Conservation (phyloP, 495 filamentous ascomycete species). For the Aspergillus avenaceus region DNA sequence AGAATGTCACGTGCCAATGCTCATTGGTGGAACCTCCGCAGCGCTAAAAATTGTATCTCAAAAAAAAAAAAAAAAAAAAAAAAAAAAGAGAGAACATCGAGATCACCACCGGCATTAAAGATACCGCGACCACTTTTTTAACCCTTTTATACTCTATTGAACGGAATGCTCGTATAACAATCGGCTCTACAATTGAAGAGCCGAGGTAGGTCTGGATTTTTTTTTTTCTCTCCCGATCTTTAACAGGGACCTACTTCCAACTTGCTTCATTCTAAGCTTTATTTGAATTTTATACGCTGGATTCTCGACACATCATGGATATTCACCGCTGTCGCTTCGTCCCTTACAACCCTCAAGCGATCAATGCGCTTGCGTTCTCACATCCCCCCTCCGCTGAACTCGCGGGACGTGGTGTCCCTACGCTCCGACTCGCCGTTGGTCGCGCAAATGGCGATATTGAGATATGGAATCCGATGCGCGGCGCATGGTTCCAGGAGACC, state of each 20-base stretch:
- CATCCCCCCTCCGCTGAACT: slow-evolving; percentile 60
- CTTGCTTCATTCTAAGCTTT: neutral
- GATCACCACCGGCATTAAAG: slow-evolving; percentile 19
- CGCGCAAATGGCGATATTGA: slow-evolving; percentile 95
- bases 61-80: slow-evolving; percentile 21
- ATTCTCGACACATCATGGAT: slow-evolving; percentile 60
- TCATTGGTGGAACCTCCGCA: slow-evolving; percentile 15
- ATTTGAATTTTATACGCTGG: slow-evolving; percentile 2
- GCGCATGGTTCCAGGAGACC: slow-evolving; percentile 86
- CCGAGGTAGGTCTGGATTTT: slow-evolving; percentile 19
- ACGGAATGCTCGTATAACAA: slow-evolving; percentile 36
- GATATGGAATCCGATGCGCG: slow-evolving; percentile 90
- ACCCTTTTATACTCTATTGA: neutral
- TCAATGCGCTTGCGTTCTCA: slow-evolving; percentile 92
- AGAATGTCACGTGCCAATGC: slow-evolving; percentile 12
- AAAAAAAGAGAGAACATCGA: slow-evolving; percentile 9
- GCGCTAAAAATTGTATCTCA: slow-evolving; percentile 25
- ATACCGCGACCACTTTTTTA: slow-evolving; percentile 4
- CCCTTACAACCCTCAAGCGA: slow-evolving; percentile 86
- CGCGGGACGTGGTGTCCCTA: slow-evolving; percentile 47
- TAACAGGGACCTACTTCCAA: slow-evolving; percentile 1
- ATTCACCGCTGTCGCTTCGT: slow-evolving; percentile 97
- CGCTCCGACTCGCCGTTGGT: slow-evolving; percentile 78
- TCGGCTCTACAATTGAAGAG: slow-evolving; percentile 20
- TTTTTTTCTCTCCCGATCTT: slow-evolving; percentile 22